These are phyloP conservation scores for Odontarrhena argentea DNA, from an alignment of 345 rosid species.

Conservation along the genomic window DNA sequence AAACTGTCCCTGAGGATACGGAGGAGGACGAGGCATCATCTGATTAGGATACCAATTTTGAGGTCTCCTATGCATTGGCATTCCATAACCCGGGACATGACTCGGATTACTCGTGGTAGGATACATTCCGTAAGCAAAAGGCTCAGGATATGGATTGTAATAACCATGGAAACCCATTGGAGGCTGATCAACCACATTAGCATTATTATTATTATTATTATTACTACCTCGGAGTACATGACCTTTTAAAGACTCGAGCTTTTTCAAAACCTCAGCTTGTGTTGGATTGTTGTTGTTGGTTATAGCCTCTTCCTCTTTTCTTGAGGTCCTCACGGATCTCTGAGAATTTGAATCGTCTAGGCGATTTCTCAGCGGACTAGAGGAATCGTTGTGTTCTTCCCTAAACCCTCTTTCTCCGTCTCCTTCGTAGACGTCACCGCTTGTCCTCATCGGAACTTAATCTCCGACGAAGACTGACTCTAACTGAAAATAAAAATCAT, in stretches of 20 bases:
- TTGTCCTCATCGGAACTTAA: slow-evolving; percentile 32
- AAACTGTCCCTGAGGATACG: slow-evolving; percentile 33
- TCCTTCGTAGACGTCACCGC: slow-evolving; percentile 30
- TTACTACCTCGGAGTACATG: slow-evolving; percentile 34
- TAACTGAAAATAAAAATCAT: background rate
- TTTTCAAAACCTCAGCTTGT: slow-evolving; percentile 39
- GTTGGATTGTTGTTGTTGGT: slow-evolving; percentile 34
- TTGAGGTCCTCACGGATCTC: slow-evolving; percentile 4
- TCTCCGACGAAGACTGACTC: slow-evolving; percentile 22
- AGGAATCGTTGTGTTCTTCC: background rate
- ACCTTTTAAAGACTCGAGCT: slow-evolving; percentile 36
- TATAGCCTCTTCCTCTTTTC: slow-evolving; percentile 11
- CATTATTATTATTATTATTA: background rate
- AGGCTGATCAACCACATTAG: slow-evolving; percentile 15
- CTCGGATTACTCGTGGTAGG: slow-evolving; percentile 50
- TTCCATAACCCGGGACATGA: slow-evolving; percentile 43
- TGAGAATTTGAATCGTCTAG: slow-evolving; percentile 12
- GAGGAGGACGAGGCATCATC: slow-evolving; percentile 33
- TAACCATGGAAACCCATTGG: slow-evolving; percentile 34
- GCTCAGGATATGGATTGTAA: slow-evolving; percentile 48
- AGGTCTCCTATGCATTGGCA: slow-evolving; percentile 25
- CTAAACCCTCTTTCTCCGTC: slow-evolving; percentile 21
- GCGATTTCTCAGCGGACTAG: slow-evolving; percentile 6
- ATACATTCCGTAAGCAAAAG: slow-evolving; percentile 48
- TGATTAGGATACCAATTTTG: slow-evolving; percentile 25